Base-by-base conservation (phyloP, 805 yeast species). In the Lachancea lanzarotensis region DNA sequence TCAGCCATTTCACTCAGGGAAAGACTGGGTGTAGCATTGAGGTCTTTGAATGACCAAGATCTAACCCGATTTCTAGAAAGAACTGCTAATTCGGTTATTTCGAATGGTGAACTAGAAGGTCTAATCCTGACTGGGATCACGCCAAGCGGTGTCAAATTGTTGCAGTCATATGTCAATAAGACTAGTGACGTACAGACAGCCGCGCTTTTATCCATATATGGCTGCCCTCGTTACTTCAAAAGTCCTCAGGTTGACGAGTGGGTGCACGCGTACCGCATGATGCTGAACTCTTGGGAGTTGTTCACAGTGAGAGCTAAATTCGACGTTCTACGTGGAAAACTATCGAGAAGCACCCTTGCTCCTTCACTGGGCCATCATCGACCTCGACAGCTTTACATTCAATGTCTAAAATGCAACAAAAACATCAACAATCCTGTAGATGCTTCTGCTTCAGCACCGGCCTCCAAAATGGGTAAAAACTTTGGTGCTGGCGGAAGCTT, bases 121-220 rank as follows among this genome's bases (percentile, higher is more conserved):
- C 69, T 91, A 35, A 79, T 90, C 15, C 67, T 91, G 38, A 89
- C 97, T 0, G 98, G 98, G n/a, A 75, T 91, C 22, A 89, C 97
- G 0, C 89, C 91, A 1, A 70, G 77, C 42, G 95, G 95, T 0
- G 78, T 87, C 27, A 85, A 85, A 57, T 69, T 91, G 38, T 63
- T 91, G 35, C 96, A 90, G 65, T 77, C 87, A 0, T 91, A 84
- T 63, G 93, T 90, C 29, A 91, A 89, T 62, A 73, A 90, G 54
- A 86, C 95, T 0, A 77, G 87, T 43, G 98, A 91, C 62, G 84
- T 89, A 2, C 98, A 91, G 62, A 89, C 95, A 0, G 96, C 95
- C 0, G 82, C 95, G 0, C 65, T 90, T 42, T 79, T 91, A 3
- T 76, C 87, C 0, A 73, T 90, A 4, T 86, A 76, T 66, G 95